Base-by-base conservation (phyloP, 306 rosid genomes). In the Vicia sativa region DNA sequence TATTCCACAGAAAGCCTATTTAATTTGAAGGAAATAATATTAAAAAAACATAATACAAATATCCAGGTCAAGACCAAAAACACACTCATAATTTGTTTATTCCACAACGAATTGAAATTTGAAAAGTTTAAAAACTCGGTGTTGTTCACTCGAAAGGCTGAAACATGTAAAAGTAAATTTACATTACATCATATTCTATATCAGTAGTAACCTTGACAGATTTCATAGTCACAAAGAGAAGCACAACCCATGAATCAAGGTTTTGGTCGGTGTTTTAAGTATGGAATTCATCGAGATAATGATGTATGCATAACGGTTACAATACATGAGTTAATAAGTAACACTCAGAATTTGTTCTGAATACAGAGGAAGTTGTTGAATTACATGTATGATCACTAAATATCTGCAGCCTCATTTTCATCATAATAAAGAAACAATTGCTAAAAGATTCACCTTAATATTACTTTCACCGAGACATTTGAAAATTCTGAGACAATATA, bases 1-100 rank as follows among this genome's bases (percentile, higher is more conserved):
- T 67, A 86, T 90, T 78, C 98, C 98, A 13, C 96, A 90, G 63
- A 90, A 87, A 62, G 98, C 98, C 98, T 92, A 77, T 60, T 74
- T 54, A 67, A 70, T 66, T 74, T 59, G 74, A 78, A 60, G 56
- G 39, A 77, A 70, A 62, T 68, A 72, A 25, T 55, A 71, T 68
- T 55, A 26, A 65, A 21, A 34, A 44, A 68, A 65, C 37, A 42
- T 21, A 75, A 69, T 5, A 18, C 14, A 67, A 57, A 58, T 31
- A 78, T 16, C 72, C 57, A 10, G 15, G 43, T 16, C 9, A 71
- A 81, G 39, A 54, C 59, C 34, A 62, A 62, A n/a, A 77, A 58
- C 77, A 74, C 12, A n/a, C 67, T 71, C 43, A 11, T 34, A 67
- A 44, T 42, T 13, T 50, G 55, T 66, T 77, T 63, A n/a, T 58